Base-by-base conservation (phyloP, 2,329 filamentous ascomycete genomes). In the Nemania diffusa region DNA sequence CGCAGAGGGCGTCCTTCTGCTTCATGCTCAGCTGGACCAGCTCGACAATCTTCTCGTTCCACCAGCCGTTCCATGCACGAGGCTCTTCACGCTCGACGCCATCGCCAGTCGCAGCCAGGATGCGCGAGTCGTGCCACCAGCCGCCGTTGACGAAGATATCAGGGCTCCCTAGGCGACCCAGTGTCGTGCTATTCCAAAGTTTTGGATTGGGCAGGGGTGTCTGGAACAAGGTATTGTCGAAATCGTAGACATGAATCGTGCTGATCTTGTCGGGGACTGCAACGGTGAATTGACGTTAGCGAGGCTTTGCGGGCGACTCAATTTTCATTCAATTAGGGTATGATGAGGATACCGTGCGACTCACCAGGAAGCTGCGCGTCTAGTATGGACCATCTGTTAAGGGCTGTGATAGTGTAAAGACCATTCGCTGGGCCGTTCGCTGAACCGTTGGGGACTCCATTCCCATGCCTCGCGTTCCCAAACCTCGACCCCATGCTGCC, bases 181-280 rank as follows among this genome's bases (percentile, higher is more conserved):
- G 88, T 0, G 93, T 95, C 34, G 85, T 84, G 0, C 88, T 87
- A 72, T 91, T 91, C 96, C 96, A 99, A 76, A 99, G 79, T 72
- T 93, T 91, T 2, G 90, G 88, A 76, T 97, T 98, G 1, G 96
- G 96, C 1, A 97, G 83, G 5, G 96, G 96, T 15, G 92, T 97
- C 74, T 91, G 90, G 83, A 99, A 99, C 56, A 99, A 82, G 42
- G 95, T 98, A 77, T 99, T 98, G 81, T 99, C 96, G 79, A 98
- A 99, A 79, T 99, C 96, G 82, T 98, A 98, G 73, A 99, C 87
- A 77, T 98, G 95, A 59, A 99, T 89, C 8, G 89, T 82, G 78
- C 88, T 93, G 80, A 98, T 91, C 62, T 88, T 84, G 48, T 91
- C 84, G 11, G 89, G 84, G 34, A 88, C 87, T 87, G 71, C 55